Percentiles rank a stretch among this genome's conserved stretches.
These are phyloP conservation scores for Botrytis elliptica DNA, from an alignment of 2,329 filamentous ascomycete species.

Conservation along the genomic window DNA sequence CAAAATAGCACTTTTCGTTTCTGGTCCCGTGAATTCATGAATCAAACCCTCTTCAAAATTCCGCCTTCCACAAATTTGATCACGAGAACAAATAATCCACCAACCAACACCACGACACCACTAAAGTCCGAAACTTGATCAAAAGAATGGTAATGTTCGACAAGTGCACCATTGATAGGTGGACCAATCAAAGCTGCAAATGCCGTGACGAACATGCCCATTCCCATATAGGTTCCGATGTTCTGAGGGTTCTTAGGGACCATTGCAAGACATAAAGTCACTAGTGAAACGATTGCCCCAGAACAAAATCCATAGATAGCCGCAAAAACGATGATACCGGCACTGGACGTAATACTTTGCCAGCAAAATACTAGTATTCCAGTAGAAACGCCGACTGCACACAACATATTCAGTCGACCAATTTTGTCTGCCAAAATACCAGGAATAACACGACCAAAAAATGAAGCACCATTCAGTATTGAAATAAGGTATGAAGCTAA, in stretches of 20 bases:
- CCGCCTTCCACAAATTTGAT: slow-evolving; percentile 21
- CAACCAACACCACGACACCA: slow-evolving; percentile 31
- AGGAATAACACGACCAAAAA: slow-evolving; percentile 21
- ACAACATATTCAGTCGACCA: slow-evolving; percentile 39
- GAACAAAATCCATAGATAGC: slow-evolving; percentile 24
- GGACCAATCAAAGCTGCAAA: slow-evolving; percentile 65
- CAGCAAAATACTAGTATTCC: slow-evolving; percentile 22
- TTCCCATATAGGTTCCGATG: slow-evolving; percentile 69
- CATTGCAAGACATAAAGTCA: slow-evolving; percentile 26
- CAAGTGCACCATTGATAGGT: slow-evolving; percentile 65
- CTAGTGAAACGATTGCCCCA: slow-evolving; percentile 39
- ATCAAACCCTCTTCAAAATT: slow-evolving; percentile 6
- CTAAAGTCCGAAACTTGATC: slow-evolving; percentile 32
- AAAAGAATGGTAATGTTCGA: slow-evolving; percentile 49
- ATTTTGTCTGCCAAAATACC: slow-evolving; percentile 20
- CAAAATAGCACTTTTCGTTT: background rate
- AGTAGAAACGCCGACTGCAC: background rate
- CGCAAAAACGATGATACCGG: slow-evolving; percentile 19
- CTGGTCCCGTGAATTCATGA: no score
- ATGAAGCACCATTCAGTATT: slow-evolving; percentile 43
- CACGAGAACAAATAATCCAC: slow-evolving; percentile 22
- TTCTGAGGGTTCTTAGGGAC: slow-evolving; percentile 61
- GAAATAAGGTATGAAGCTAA: slow-evolving; percentile 52
- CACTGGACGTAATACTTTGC: slow-evolving; percentile 18
- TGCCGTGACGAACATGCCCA: slow-evolving; percentile 59